A percentile compares a stretch with the other conserved stretches of the same genome.
Conservation (phyloP, 1,284 basidiomycete species). For the Neotropicomus parvogracilis region DNA sequence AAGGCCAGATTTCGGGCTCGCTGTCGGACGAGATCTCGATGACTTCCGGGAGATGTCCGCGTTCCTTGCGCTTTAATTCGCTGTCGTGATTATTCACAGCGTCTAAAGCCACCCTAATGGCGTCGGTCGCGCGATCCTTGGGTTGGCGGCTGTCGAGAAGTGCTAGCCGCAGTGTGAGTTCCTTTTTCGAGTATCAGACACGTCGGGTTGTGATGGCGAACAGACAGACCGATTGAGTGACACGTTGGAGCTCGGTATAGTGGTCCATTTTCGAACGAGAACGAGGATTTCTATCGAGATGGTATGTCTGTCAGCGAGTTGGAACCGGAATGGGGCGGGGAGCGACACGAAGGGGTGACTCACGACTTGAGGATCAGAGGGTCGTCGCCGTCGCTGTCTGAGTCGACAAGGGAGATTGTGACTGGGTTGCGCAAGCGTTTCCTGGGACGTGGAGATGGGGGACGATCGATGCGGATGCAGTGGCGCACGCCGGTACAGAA, state of each 20-base stretch:
- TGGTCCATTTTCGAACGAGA: background rate
- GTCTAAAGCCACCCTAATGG: constrained; percentile 18
- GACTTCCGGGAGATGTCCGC: constrained; percentile 10
- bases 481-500: constrained; percentile 20
- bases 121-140: constrained; percentile 24
- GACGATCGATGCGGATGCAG: constrained; percentile 16
- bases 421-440: constrained; percentile 13
- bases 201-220: background rate
- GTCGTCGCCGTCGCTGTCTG: constrained; percentile 14
- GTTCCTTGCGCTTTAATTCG: constrained; percentile 27
- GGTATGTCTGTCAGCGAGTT: background rate
- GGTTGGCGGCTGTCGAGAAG: constrained; percentile 8
- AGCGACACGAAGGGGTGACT: constrained; percentile 1
- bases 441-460: constrained; percentile 9
- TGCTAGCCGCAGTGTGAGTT: constrained; percentile 19
- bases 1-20: constrained; percentile 22
- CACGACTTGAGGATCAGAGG: constrained; percentile 7
- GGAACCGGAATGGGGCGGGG: background rate
- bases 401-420: constrained; percentile 21
- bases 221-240: constrained; percentile 24
- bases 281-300: background rate
- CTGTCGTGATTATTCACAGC: constrained; percentile 2
- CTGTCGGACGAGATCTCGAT: constrained; percentile 34
- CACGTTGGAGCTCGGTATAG: constrained; percentile 25
- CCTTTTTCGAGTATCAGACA: constrained; percentile 22